Conservation (phyloP, 73 alveolate genomes). For the Paramecium tetraurelia region DNA sequence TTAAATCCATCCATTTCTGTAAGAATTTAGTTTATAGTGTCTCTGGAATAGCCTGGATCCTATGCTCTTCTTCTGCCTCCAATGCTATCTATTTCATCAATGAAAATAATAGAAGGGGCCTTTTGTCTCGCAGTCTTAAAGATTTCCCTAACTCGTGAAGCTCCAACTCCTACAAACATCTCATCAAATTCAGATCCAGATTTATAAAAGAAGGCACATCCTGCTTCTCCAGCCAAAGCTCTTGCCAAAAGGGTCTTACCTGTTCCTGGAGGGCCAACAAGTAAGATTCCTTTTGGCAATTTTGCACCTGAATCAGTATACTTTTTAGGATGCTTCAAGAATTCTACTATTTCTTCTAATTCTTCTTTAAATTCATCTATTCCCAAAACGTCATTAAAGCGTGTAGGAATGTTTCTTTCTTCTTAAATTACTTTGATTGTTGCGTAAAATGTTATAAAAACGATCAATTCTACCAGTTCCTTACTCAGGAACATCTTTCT, state of each 20-base stretch:
- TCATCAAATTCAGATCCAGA: constrained; percentile 91
- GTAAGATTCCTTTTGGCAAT: constrained; percentile 76
- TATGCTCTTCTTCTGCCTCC: constrained; percentile 73
- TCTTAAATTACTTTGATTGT: background rate
- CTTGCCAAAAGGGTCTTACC: constrained; percentile 93
- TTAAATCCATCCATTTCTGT: constrained; percentile 95
- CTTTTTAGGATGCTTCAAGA: constrained; percentile 67
- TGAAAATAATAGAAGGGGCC: constrained; percentile 87
- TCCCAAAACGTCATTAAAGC: constrained; percentile 86
- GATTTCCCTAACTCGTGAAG: constrained; percentile 82
- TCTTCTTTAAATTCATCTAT: constrained; percentile 85
- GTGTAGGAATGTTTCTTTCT: constrained; percentile 55
- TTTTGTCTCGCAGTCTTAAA: constrained; percentile 79
- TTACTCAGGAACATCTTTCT: background rate
- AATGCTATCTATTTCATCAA: constrained; percentile 89
- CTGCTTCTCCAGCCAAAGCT: constrained; percentile 94
- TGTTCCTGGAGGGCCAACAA: constrained; percentile 90
- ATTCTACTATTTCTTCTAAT: constrained; percentile 72
- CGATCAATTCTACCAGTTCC: background rate
- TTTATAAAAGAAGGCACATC: constrained; percentile 78
- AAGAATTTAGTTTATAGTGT: constrained; percentile 82
- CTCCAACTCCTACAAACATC: constrained; percentile 89
- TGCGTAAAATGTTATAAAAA: background rate
- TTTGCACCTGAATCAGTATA: constrained; percentile 80
- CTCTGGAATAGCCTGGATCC: constrained; percentile 80